A percentile compares a stretch with the other conserved stretches of the same genome.
phyloP scores from a whole-genome alignment of 2,329 filamentous ascomycete genomes.

The Curvularia lunata region DNA sequence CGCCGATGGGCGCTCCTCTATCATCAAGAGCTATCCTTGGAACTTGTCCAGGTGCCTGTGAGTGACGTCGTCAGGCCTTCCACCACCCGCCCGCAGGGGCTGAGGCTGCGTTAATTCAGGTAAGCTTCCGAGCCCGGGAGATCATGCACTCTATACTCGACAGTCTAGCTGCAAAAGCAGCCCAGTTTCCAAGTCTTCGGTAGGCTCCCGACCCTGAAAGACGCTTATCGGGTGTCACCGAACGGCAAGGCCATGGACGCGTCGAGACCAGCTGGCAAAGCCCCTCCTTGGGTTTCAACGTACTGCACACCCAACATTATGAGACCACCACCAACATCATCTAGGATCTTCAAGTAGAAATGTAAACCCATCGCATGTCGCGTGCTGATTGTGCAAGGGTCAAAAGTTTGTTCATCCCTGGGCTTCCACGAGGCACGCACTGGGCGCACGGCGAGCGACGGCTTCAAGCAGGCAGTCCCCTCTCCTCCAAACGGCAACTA shows the following conservation, averaged over 20 bases:
- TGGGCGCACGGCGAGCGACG: conserved; percentile 26
- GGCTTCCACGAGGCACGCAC: conserved; percentile 31
- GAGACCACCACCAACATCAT: not conserved
- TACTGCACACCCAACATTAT: not conserved
- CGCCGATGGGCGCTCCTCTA: not conserved
- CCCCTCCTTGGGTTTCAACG: not conserved
- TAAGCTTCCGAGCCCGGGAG: conserved; percentile 17
- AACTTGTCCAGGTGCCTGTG: not conserved
- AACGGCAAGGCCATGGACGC: not conserved
- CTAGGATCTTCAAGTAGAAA: not conserved
- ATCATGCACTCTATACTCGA: conserved; percentile 23
- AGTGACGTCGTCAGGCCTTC: conserved; percentile 2
- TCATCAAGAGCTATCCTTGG: conserved; percentile 1
- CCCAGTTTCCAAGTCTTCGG: conserved; percentile 26
- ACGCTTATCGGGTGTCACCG: not conserved
- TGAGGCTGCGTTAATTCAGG: conserved; percentile 3
- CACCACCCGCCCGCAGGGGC: conserved; percentile 9
- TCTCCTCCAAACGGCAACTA: conserved; percentile 20
- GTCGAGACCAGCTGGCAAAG: not conserved
- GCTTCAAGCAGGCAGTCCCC: not conserved
- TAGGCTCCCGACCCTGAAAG: conserved; percentile 22
- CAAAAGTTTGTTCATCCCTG: conserved; percentile 14
- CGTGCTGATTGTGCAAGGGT: conserved; percentile 9
- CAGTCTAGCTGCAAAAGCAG: conserved; percentile 23
- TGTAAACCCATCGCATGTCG: not conserved